A percentile compares a stretch with the other conserved stretches of the same genome.
phyloP scores from a whole-genome alignment of 2,329 filamentous ascomycete genomes.

The Sporothrix variecibatus region DNA sequence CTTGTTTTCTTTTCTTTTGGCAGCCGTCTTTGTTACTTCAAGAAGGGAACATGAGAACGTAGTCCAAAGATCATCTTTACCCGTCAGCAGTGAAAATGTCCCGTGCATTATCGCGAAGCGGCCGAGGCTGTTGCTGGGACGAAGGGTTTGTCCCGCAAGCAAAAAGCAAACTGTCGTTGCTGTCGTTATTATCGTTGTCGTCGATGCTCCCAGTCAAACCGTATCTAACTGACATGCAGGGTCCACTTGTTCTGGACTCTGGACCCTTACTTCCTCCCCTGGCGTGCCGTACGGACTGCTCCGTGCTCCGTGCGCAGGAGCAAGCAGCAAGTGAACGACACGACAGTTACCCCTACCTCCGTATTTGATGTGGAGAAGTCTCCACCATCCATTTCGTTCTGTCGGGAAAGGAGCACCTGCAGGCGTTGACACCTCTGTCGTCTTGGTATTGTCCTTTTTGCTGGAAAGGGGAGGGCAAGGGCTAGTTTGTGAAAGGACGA shows the following conservation, averaged over 20 bases:
- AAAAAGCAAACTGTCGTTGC: background rate
- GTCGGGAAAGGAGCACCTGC: background rate
- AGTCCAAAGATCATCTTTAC: background rate
- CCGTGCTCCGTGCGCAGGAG: conserved; percentile 15
- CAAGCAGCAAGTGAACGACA: no score
- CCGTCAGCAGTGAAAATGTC: background rate
- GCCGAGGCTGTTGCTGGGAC: background rate
- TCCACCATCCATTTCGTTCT: background rate
- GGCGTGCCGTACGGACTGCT: conserved; percentile 6
- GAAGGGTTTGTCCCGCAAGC: background rate
- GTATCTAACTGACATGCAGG: background rate
- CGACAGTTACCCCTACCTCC: background rate
- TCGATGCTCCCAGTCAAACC: background rate
- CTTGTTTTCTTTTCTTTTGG: background rate
- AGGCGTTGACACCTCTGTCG: background rate
- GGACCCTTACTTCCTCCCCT: background rate
- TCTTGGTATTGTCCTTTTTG: conserved; percentile 6
- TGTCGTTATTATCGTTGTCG: background rate
- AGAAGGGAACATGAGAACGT: background rate
- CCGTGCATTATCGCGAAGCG: background rate
- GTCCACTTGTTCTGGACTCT: background rate
- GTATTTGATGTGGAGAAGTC: background rate
- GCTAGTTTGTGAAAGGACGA: background rate
- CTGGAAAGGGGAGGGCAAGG: background rate
- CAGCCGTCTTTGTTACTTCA: background rate